Base-by-base conservation (phyloP, 768 basidiomycete genomes). In the Favolaschia claudopus region DNA sequence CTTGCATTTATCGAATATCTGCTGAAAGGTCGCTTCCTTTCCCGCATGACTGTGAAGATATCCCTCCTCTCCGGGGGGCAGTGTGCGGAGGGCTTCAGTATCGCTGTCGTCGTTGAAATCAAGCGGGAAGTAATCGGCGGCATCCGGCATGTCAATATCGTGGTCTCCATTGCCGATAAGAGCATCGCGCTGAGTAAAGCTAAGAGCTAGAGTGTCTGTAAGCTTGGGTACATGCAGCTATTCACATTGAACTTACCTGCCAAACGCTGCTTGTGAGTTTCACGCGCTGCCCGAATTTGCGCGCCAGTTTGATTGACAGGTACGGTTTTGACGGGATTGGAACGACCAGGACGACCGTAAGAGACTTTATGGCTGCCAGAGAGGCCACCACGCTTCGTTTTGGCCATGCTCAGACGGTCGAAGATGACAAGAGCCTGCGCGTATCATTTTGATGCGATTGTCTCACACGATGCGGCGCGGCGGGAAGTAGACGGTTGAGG, bases 31-130 rank as follows among this genome's bases (percentile, higher is more conserved):
- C 4, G 33, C 34, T 33, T 59, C 57, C 34, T 46, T 59, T 20
- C 57, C 57, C 2, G 33, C 57, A 29, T 59, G 38, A 27, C 57
- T 59, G 25, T 59, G 48, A 29, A 20, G 32, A 7, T 29, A 37
- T 1, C 57, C 57, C 22, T 58, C 56, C 22, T 58, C 56, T 2
- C 56, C 56, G 3, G 56, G 47, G 2, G 55, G 55, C 17, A 49
- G 46, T 1, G 27, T n/a, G 3, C 36, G 17, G n/a, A 57, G 17
- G 1, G 56, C 39, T 20, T 50, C 31, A 7, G 39, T 48, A 7
- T 58, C 56, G 10, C 40, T 48, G 24, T 58, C 48, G 7, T 19
- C 4, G 9, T 47, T 32, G 42, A 42, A n/a, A 31, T 42, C 48
- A 0, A n/a, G 12, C 2, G 38, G 5, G 10, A 27, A 54, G 13